Evolutionary conservation across 306 rosid species (phyloP).

Genomic region (Citrullus mucosospermus): DNA sequence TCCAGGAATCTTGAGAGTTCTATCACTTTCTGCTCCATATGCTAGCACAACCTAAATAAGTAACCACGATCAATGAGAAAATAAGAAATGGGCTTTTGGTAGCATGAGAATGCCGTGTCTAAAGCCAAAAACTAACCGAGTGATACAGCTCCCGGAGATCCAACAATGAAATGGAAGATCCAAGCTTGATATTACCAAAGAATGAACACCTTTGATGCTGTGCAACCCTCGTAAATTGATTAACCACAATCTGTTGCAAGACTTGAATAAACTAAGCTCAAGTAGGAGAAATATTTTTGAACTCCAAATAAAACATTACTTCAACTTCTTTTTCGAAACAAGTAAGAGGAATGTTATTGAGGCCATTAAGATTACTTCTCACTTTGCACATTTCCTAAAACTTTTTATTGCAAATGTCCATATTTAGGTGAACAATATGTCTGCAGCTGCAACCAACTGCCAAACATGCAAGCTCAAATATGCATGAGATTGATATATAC

Average conservation of each 20-base stretch:
- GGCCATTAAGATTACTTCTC: neutral
- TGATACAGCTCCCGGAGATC: slow-evolving; percentile 69
- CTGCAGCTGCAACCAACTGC: neutral
- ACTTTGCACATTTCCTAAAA: neutral
- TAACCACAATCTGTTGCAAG: slow-evolving; percentile 68
- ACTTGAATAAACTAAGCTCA: slow-evolving; percentile 46
- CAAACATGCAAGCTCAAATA: neutral
- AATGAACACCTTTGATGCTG: slow-evolving; percentile 54
- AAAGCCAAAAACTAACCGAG: slow-evolving; percentile 43
- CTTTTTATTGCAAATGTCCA: neutral
- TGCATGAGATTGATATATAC: neutral
- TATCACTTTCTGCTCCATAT: slow-evolving; percentile 90
- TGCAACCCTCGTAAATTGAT: slow-evolving; percentile 65
- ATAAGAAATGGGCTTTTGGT: slow-evolving; percentile 1
- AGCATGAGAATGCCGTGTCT: slow-evolving; percentile 10
- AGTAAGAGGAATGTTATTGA: neutral
- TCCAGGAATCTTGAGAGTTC: slow-evolving; percentile 72
- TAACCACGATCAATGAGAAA: slow-evolving; percentile 7
- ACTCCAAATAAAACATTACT: neutral
- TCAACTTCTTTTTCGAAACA: neutral
- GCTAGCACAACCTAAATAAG: slow-evolving; percentile 77
- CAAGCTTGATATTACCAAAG: slow-evolving; percentile 65
- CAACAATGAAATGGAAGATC: slow-evolving; percentile 49
- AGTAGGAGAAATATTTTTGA: slow-evolving; percentile 13
- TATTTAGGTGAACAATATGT: neutral